Evolutionary conservation across 257 asterid species (phyloP), one percentile per base, ranked within the genome.

Genomic region (Scutellaria galericulata): DNA sequence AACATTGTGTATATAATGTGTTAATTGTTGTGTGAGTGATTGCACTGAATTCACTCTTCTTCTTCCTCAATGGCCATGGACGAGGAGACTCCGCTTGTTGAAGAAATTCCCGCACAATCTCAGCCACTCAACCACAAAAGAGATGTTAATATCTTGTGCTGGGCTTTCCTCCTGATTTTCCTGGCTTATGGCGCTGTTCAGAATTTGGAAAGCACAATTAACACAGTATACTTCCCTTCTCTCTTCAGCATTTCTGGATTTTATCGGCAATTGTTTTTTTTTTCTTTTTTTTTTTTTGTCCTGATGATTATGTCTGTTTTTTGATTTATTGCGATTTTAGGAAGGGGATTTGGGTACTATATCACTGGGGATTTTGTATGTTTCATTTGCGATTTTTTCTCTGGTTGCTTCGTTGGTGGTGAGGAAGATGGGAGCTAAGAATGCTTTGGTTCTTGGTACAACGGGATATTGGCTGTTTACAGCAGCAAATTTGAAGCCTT

Each of bases 181-280:
- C 72, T 87, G 77, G 99, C 99, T 55, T 95, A 87, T 77, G 97
- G 97, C 11, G 99, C 99, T 79, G 96, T 90, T 70, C 99, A 95
- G 89, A 95, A 95, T 83, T 79, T 95, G 86, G 91, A 95, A 74
- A 90, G 96, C 76, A 92, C 99, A 12, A 90, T 95, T 55, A 95
- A 92, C 81, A 83, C 94, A 53, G 99, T 91, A 80, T 75, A 57
- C 20, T 5, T 50, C 11, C 41, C 2, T 62, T 13, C 7, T 4
- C 8, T 31, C 18, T 65, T n/a, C 13, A 3, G 37, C 37, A 5
- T 44, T 41, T n/a, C 54, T n/a, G 8, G 20, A 7, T 7, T 55
- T 46, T 37, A n/a, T 12, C 64, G 2, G 20, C 3, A 45, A 3
- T 40, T 53, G 13, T 1, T 13, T 3, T 5, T 14, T 6, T 6